Conservation (phyloP, 1,284 basidiomycete species). For the Papiliotrema flavescens region DNA sequence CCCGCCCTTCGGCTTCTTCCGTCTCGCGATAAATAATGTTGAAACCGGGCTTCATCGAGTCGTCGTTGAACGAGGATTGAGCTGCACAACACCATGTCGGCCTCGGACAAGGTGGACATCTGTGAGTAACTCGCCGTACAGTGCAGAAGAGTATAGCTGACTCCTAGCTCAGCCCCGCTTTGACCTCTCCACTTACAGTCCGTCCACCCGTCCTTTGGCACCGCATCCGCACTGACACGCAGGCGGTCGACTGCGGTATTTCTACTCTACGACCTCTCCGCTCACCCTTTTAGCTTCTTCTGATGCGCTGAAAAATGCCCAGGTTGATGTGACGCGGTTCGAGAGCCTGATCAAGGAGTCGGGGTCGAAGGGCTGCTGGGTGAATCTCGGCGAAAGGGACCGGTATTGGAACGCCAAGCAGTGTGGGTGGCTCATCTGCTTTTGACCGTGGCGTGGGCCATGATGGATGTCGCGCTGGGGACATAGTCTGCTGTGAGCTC, state of each 20-base stretch:
- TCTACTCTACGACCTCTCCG: slow-evolving; percentile 54
- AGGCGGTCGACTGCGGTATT: slow-evolving; percentile 53
- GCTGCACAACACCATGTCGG: background rate
- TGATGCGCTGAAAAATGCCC: slow-evolving; percentile 40
- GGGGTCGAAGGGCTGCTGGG: slow-evolving; percentile 44
- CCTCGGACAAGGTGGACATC: background rate
- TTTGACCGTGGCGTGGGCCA: too few relatives aligned
- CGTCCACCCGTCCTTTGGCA: background rate
- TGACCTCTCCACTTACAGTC: slow-evolving; percentile 17
- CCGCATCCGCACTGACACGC: background rate
- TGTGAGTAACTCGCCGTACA: background rate
- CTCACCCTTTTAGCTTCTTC: slow-evolving; percentile 53
- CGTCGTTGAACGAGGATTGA: too few relatives aligned
- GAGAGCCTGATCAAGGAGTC: slow-evolving; percentile 42
- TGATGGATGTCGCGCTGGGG: background rate
- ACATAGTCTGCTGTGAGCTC: background rate
- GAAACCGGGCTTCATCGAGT: too few relatives aligned
- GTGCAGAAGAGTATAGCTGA: background rate
- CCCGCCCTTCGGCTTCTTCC: too few relatives aligned
- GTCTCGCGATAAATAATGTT: too few relatives aligned
- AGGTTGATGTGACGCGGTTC: slow-evolving; percentile 42
- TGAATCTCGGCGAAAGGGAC: slow-evolving; percentile 31
- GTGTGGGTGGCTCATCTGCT: slow-evolving; percentile 33
- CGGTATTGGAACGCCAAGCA: slow-evolving; percentile 50
- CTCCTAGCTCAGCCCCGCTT: slow-evolving; percentile 14